Evolutionary conservation across 768 basidiomycete genomes (phyloP), one percentile per base, ranked within the genome.

Genomic region (Mycena chlorophos): DNA sequence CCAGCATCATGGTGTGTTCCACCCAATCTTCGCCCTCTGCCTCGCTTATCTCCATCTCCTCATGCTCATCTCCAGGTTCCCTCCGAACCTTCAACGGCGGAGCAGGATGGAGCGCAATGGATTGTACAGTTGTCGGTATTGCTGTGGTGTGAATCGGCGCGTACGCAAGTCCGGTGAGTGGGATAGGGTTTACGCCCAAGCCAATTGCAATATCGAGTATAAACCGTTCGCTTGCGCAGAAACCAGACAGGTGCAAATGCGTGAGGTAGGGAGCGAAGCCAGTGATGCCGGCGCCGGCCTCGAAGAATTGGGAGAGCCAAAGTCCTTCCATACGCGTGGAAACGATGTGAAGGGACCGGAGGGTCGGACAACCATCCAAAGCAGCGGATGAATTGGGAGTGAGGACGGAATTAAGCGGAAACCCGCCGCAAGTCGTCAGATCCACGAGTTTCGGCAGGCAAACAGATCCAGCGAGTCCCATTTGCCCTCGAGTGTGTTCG

Each of bases 351-450:
- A 68, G 55, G 12, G 54, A 56, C 13, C 52, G 65, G 23, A 70
- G 67, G 20, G 61, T 57, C 14, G 60, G 65, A 50, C 65, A 69
- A 4, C 52, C 50, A 17, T 42, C 59, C 23, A 30, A n/a, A 13
- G 12, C 52, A 40, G 34, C 48, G 29, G 31, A n/a, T n/a, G n/a
- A n/a, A n/a, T n/a, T 19, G 40, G 26, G 28, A 56, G 46, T 30
- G 56, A 23, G n/a, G n/a, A n/a, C n/a, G n/a, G n/a, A n/a, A n/a
- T n/a, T n/a, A n/a, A n/a, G n/a, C n/a, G 65, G 70, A 50, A 71
- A 67, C 10, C 66, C 68, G 19, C 70, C 66, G 14, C 65, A 56
- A 1, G 72, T 49, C 19, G 66, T 66, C 14, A 71, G 56, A 19
- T 66, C 68, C n/a, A 43, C 39, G 8, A 71, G 57, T 19, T 49